A percentile compares a stretch with the other conserved stretches of the same genome.
Evolutionary conservation across 1,139 yeast genomes (phyloP).

Genomic region (Candida glucosophila): DNA sequence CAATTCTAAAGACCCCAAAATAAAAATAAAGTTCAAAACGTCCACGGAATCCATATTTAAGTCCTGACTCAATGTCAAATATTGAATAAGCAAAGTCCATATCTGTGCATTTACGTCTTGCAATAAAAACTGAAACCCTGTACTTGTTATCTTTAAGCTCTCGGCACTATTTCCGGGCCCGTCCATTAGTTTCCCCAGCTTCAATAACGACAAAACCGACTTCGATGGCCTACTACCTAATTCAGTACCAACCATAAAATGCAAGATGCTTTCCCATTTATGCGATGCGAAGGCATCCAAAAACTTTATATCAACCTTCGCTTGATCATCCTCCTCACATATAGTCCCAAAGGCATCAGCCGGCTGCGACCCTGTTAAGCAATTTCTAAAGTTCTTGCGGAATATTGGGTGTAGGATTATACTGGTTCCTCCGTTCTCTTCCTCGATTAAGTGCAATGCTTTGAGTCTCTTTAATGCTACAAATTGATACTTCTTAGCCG

Average conservation of each 20-base stretch:
- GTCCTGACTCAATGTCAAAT: conserved; percentile 75
- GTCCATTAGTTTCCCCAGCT: conserved; percentile 84
- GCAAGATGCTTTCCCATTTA: conserved; percentile 92
- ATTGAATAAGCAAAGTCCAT: conserved; percentile 86
- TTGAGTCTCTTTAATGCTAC: conserved; percentile 77
- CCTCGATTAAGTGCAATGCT: conserved; percentile 68
- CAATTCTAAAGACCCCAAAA: conserved; percentile 84
- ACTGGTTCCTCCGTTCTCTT: conserved; percentile 44
- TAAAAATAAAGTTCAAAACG: conserved; percentile 84
- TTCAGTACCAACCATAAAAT: conserved; percentile 95
- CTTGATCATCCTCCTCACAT: conserved; percentile 23
- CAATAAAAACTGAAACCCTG: conserved; percentile 86
- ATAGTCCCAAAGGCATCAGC: conserved; percentile 39
- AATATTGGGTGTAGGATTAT: conserved; percentile 67
- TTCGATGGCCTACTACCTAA: conserved; percentile 55
- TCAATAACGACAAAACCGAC: conserved; percentile 56
- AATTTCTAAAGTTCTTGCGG: conserved; percentile 66
- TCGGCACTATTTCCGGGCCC: conserved; percentile 26
- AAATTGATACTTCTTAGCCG: conserved; percentile 45
- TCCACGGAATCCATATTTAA: conserved; percentile 94
- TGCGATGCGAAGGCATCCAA: conserved; percentile 74
- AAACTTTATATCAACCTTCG: conserved; percentile 51
- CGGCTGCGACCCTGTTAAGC: conserved; percentile 70
- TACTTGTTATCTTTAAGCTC: conserved; percentile 68
- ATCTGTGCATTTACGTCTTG: conserved; percentile 93